Conservation (phyloP, 2,329 filamentous ascomycete genomes). For the Xylariaceae sp. region DNA sequence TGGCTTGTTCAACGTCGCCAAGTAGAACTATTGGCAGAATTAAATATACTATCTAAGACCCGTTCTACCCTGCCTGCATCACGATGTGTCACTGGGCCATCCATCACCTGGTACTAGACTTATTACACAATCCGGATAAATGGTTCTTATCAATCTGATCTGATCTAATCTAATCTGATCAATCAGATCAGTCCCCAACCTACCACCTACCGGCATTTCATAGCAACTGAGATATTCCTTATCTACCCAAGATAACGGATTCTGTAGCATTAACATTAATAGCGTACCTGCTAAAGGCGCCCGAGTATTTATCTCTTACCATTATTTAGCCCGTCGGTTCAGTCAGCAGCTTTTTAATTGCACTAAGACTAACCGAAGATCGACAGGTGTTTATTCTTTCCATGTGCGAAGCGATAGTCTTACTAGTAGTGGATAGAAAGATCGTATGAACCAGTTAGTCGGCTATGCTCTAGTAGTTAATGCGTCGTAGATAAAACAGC, state of each 20-base stretch:
- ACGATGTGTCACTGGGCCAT: no score
- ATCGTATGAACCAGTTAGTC: not conserved
- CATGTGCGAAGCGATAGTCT: not conserved
- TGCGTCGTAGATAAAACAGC: not conserved
- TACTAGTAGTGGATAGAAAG: not conserved
- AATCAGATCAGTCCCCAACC: constrained; percentile 25
- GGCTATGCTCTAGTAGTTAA: not conserved
- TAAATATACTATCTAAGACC: not conserved
- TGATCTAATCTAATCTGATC: constrained; percentile 29
- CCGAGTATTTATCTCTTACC: not conserved
- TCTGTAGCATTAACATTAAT: no score
- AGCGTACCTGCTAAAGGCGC: not conserved
- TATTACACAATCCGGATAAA: not conserved
- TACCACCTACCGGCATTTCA: no score
- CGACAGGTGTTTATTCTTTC: not conserved
- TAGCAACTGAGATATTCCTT: no score
- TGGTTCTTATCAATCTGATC: constrained; percentile 20
- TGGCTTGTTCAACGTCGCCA: not conserved
- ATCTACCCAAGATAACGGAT: no score
- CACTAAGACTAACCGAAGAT: constrained; percentile 1
- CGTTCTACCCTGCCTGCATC: no score
- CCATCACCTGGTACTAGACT: not conserved
- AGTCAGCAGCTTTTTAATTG: not conserved
- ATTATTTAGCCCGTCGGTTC: not conserved
- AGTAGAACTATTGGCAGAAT: not conserved